Base-by-base conservation (phyloP, 2,329 filamentous ascomycete species). In the Trichoderma harzianum region DNA sequence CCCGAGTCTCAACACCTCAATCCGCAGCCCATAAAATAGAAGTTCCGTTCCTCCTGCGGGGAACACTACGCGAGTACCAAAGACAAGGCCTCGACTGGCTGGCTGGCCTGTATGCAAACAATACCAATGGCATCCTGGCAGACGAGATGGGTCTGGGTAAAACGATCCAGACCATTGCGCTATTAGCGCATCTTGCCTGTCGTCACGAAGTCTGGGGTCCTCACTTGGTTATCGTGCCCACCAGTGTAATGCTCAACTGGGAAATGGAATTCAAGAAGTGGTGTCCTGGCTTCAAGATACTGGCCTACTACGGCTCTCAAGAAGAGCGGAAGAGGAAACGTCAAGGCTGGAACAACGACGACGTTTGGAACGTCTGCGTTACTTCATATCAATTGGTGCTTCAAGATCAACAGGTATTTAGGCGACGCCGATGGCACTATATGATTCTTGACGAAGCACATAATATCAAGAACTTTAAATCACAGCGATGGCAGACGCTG, bases 191-290 rank as follows among this genome's bases (percentile, higher is more conserved):
- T 79, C 86, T 99, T 43, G 96, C 97, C 10, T 95, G 95, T 74
- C 88, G 94, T 51, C 93, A 97, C 78, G 90, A 94, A 77, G 90
- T 97, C 6, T 99, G 96, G 97, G 96, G 97, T 0, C 94, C 96
- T 1, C 96, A 99, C 84, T 85, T 99, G 28, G 93, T 99, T 63
- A 92, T 99, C 73, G 96, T 99, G 2, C 96, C 96, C 1, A 99
- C 96, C 2, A 98, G 95, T 81, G 97, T 99, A 63, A 98, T 99
- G 87, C 89, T 99, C 75, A 99, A 99, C 79, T 99, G 96, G 96
- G 97, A 99, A 81, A 98, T 98, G 92, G 96, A 99, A 82, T 99
- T 99, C 87, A 98, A 98, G 79, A 99, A 99, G 80, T 99, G 95
- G 90, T 93, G 95, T 71, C 96, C 97, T 3, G 95, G 96, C 0